Percentiles rank a stretch among this genome's conserved stretches.
These are phyloP conservation scores for Pichia nanzhaoensis DNA, from an alignment of 805 yeast species.

Conservation along the genomic window DNA sequence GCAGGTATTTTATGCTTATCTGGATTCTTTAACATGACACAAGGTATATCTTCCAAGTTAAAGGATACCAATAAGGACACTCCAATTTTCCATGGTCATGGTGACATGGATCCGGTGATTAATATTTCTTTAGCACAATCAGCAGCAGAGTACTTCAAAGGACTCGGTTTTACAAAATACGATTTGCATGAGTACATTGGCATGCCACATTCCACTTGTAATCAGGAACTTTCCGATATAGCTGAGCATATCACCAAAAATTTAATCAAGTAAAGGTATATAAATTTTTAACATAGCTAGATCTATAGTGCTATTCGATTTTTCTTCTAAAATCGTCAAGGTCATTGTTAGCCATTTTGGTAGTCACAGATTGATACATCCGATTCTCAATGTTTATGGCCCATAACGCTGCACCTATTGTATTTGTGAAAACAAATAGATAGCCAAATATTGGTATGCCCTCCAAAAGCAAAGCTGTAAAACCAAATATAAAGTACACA, in stretches of 20 bases:
- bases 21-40: constrained; percentile 53
- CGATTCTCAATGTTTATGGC: constrained; percentile 35
- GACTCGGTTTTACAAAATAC: constrained; percentile 39
- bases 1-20: constrained; percentile 77
- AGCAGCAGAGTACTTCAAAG: constrained; percentile 39
- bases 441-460: constrained; percentile 47
- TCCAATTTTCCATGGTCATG: constrained; percentile 87
- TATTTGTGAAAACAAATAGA: constrained; percentile 51
- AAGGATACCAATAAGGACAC: constrained; percentile 47
- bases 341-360: not conserved
- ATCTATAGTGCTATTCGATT: not conserved
- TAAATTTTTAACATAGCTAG: too few relatives aligned
- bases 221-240: constrained; percentile 58
- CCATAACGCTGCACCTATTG: constrained; percentile 62
- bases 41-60: constrained; percentile 21
- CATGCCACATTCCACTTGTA: constrained; percentile 60
- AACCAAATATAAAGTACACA: constrained; percentile 43
- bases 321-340: not conserved
- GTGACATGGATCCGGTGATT: constrained; percentile 68
- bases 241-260: constrained; percentile 34
- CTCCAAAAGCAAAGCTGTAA: constrained; percentile 45
- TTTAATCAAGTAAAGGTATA: not conserved
- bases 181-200: constrained; percentile 53
- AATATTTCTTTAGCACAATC: constrained; percentile 32
- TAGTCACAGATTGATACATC: not conserved